Base-by-base conservation (phyloP, 1,284 basidiomycete species). In the Trichosporon ovoides region DNA sequence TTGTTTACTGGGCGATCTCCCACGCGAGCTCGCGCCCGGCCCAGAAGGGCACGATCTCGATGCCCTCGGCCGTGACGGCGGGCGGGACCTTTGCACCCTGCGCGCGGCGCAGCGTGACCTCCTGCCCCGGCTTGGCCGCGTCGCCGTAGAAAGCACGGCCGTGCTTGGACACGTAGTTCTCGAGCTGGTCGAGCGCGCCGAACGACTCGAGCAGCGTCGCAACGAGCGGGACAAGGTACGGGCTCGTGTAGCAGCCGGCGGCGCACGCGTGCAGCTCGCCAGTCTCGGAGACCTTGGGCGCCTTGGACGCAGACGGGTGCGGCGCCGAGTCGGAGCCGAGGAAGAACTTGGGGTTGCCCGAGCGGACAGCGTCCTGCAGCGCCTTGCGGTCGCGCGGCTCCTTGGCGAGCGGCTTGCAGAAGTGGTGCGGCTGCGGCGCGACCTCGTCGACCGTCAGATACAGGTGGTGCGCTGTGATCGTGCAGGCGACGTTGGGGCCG, bases 321-420 rank as follows among this genome's bases (percentile, higher is more conserved):
- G 96, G 96, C 1, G 96, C 96, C 33, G 90, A 94, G 78, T 99
- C 96, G 18, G 92, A 96, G 16, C 96, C 96, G 49, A 99, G 82
- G 84, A 99, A 99, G 80, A 98, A 98, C 58, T 91, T 87, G 2
- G 91, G 88, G 76, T 97, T 91, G 2, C 95, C 91, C 79, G 88
- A 84, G 61, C 80, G 81, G 56, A 98, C 84, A 37, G 94, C 86
- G 20, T 89, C 83, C 57, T 86, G 84, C 56, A 99, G 79, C 11
- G 96, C 94, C 66, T 84, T 78, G 28, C 95, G 83, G 76, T 99
- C 96, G 65, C 89, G 87, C 4, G 94, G 94, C 70, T 86, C 93
- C 78, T 99, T 99, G 28, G 96, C 95, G 20, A 99, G 89, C 0
- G 96, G 96, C 78, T 98, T 99, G 83, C 96, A 98, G 76, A 90